Conservation (phyloP, 1,284 basidiomycete species). For the Puccinia coronata region DNA sequence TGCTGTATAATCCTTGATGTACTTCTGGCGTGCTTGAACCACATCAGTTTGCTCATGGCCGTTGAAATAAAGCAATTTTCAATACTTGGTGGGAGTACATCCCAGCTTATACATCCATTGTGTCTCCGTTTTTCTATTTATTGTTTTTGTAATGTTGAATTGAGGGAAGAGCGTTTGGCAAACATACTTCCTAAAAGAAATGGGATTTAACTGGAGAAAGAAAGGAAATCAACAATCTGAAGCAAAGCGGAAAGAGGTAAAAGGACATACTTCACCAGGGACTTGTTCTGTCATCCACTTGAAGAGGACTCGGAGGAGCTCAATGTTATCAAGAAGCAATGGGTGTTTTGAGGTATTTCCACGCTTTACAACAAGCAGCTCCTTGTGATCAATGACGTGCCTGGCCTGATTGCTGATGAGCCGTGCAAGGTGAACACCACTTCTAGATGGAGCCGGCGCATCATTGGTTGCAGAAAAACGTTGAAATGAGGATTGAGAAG, state of each 20-base stretch:
- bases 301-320: neutral
- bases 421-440: neutral
- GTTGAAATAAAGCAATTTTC: no score
- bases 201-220: constrained; percentile 15
- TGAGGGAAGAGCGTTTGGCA: neutral
- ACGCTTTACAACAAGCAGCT: neutral
- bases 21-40: neutral
- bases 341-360: neutral
- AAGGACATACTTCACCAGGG: constrained; percentile 9
- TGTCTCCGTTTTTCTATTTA: neutral
- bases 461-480: neutral
- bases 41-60: constrained; percentile 22
- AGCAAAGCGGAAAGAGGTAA: no score
- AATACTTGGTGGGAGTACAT: neutral
- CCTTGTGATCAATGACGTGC: neutral
- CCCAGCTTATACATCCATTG: no score
- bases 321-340: neutral
- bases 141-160: neutral
- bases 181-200: neutral
- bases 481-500: neutral
- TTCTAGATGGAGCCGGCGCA: neutral
- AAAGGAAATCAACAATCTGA: neutral
- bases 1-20: neutral
- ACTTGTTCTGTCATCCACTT: constrained; percentile 14
- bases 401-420: neutral